Base-by-base conservation (phyloP, 202 grass and related monocot species). In the Bolboschoenoplectus hybrid region DNA sequence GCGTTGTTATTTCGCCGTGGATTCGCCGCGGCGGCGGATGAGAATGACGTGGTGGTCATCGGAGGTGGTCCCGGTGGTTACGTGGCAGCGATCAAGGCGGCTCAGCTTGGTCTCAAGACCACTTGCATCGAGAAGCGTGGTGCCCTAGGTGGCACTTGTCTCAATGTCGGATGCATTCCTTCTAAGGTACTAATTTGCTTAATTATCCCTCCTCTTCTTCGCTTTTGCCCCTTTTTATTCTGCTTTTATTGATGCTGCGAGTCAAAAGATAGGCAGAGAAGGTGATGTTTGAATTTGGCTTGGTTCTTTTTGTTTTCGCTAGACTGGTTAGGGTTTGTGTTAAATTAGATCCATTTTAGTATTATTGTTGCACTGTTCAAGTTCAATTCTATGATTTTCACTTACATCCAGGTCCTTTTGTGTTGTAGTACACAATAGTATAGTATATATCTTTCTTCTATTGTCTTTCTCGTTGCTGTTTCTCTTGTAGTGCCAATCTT, bases 141-240 rank as follows among this genome's bases (percentile, higher is more conserved):
- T 40, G 0, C 93, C 58, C 91, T 98, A 60, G 97, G 97, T 50
- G 93, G 97, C 3, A 96, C 97, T 47, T 98, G 97, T 84, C 97
- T 98, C 87, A 98, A 98, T 88, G 96, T 98, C n/a, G 96, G 96
- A 0, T 98, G 96, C 91, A 98, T 98, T 86, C 96, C 96, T 11
- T 98, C 96, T 84, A 98, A 98, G 96, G 96, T 98, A 80, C 64
- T 7, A 16, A 56, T 68, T 10, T 60, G 9, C 1, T 35, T 60
- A 11, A 26, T 35, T 26, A 61, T 63, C 16, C 19, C 58, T 82
- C 11, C 9, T 66, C 61, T 67, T 67, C 17, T 66, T 45, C 40
- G 20, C 5, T 32, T 35, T 75, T 53, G 13, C 14, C 2, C 10
- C 17, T 51, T 52, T 75, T 6, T n/a, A 11, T 50, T 74, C 7